These are phyloP conservation scores for Ceratocystis cacaofunesta DNA, from an alignment of 2,329 filamentous ascomycete genomes.

Conservation along the genomic window DNA sequence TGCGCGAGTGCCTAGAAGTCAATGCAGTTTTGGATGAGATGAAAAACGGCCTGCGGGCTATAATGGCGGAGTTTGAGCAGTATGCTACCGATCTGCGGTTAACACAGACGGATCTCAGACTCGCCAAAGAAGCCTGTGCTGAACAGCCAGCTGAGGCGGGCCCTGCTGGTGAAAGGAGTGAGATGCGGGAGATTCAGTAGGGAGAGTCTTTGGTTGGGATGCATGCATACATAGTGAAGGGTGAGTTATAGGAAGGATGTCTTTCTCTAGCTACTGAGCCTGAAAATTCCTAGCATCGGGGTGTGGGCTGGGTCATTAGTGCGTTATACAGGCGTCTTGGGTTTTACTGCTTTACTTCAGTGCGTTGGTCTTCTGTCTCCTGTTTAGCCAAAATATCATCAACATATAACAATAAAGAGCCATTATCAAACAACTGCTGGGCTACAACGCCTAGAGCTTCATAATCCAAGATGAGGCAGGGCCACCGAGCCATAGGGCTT, in stretches of 20 bases:
- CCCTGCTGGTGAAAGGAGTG: neutral
- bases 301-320: neutral
- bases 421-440: neutral
- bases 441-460: neutral
- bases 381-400: neutral
- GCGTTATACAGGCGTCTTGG: constrained; percentile 3
- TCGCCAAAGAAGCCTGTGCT: constrained; percentile 46
- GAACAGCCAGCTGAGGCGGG: neutral
- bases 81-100: constrained; percentile 60
- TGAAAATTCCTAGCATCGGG: neutral
- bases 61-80: constrained; percentile 58
- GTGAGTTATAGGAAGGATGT: neutral
- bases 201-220: neutral
- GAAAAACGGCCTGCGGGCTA: constrained; percentile 46
- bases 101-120: constrained; percentile 52
- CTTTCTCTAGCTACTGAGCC: neutral
- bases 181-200: neutral
- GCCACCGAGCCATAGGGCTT: no score
- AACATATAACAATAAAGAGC: neutral
- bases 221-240: neutral
- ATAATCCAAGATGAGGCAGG: no score
- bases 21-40: constrained; percentile 52
- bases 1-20: constrained; percentile 47
- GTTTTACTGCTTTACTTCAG: neutral
- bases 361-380: neutral